Percentiles rank a stretch among this genome's conserved stretches.
phyloP scores from a whole-genome alignment of 2,329 filamentous ascomycete genomes.

The Trichoderma afroharzianum region DNA sequence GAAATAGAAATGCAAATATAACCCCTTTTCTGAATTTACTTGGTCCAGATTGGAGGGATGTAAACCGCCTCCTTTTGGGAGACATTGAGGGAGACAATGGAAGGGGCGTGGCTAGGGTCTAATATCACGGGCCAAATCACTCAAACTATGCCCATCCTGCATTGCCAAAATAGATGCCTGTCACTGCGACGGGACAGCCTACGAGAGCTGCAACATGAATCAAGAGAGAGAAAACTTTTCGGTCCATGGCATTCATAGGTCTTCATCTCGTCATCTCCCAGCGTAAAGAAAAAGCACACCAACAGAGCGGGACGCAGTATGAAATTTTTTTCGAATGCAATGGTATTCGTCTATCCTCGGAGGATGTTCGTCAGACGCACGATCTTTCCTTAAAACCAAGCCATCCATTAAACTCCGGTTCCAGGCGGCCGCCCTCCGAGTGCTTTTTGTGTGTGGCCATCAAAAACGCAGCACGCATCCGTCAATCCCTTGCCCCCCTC shows the following conservation, averaged over 20 bases:
- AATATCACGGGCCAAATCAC: neutral
- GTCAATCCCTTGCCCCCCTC: constrained; percentile 23
- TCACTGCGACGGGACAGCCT: neutral
- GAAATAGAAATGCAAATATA: constrained; percentile 16
- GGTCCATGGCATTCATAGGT: neutral
- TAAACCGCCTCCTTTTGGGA: neutral
- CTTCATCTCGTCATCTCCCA: neutral
- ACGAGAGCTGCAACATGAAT: neutral
- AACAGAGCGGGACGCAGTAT: neutral
- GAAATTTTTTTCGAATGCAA: constrained; percentile 33
- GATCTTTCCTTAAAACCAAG: constrained; percentile 42
- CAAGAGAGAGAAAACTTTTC: neutral
- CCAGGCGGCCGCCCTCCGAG: constrained; percentile 43
- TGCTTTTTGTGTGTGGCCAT: constrained; percentile 36
- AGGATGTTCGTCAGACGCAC: constrained; percentile 42
- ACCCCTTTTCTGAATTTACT: neutral
- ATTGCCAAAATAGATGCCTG: neutral
- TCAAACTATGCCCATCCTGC: neutral
- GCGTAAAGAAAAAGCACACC: neutral
- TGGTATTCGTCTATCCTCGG: constrained; percentile 43
- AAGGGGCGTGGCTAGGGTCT: neutral
- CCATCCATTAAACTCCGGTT: constrained; percentile 45
- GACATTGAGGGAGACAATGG: neutral
- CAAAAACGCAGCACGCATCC: constrained; percentile 23
- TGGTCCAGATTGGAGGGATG: too few relatives aligned